A percentile compares a stretch with the other conserved stretches of the same genome.
These are phyloP conservation scores for Claviceps sp. DNA, from an alignment of 2,329 filamentous ascomycete species.

Conservation along the genomic window DNA sequence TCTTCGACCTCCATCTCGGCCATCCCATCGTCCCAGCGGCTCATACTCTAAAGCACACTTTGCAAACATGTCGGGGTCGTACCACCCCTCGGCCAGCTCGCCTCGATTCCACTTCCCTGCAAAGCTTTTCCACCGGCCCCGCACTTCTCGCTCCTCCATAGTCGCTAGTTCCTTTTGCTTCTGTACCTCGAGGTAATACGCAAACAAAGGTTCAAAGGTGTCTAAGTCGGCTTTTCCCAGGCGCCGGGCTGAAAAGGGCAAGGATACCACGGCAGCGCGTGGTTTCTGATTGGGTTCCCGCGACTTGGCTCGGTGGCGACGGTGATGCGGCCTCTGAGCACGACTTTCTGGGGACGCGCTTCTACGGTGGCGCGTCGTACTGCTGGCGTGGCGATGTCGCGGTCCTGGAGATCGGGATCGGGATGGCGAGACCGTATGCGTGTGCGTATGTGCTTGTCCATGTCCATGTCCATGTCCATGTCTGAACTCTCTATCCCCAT, in stretches of 20 bases:
- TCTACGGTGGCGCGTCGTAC: neutral
- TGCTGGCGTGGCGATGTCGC: neutral
- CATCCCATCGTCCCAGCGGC: neutral
- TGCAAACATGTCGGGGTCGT: conserved; percentile 60
- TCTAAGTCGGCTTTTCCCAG: conserved; percentile 58
- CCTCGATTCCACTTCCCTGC: conserved; percentile 81
- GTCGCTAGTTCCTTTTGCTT: conserved; percentile 58
- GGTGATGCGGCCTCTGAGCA: conserved; percentile 14
- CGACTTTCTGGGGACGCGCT: conserved; percentile 7
- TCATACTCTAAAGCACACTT: conserved; percentile 19
- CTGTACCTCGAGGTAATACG: conserved; percentile 76
- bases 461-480: neutral
- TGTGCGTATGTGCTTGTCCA: neutral
- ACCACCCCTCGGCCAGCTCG: conserved; percentile 84
- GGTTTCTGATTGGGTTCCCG: neutral
- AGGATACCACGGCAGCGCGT: conserved; percentile 9
- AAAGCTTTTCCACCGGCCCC: conserved; percentile 89
- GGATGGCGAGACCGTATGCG: neutral
- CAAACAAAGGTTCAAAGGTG: conserved; percentile 58
- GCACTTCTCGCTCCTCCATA: conserved; percentile 61
- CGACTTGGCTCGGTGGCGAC: conserved; percentile 4
- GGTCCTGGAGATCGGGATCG: neutral
- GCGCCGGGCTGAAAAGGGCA: conserved; percentile 53
- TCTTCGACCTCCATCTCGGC: neutral
- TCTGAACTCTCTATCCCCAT: neutral